Base-by-base conservation (phyloP, 2,329 filamentous ascomycete species). In the Hymenoscyphus repandus region DNA sequence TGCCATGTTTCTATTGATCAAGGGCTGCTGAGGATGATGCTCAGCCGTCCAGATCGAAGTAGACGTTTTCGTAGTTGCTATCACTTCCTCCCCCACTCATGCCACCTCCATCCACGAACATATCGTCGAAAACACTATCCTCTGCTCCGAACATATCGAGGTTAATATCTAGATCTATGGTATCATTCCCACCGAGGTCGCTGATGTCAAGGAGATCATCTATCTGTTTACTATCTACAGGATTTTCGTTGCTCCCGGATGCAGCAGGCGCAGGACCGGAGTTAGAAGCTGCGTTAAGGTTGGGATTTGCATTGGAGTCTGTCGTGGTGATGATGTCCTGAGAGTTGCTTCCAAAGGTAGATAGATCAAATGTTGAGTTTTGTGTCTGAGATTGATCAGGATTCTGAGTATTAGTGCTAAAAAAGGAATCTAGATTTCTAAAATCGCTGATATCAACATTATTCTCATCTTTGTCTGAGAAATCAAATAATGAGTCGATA, bases 91-190 rank as follows among this genome's bases (percentile, higher is more conserved):
- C 57, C 17, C 51, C 51, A 27, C 51, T 48, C 15, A 42, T 49
- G 27, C 52, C 56, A 33, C 62, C 61, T 31, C 55, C 54, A 12
- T 51, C 56, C 10, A 60, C 60, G 38, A 65, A 62, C 46, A 67
- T 57, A 42, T 65, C 59, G 31, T 67, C 61, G 46, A 66, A 66
- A 6, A 53, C 51, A 47, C 57, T 64, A 15, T 63, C 59, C 11
- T 61, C 59, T 13, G 52, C 62, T 17, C 58, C 61, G 30, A 70
- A 70, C 65, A 78, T 71, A 11, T 70, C 70, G 63, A 78, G 69
- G 55, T 80, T 75, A 54, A 79, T 74, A 13, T 79, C 79, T 45
- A 77, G 70, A 12, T 74, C 70, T 69, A 66, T 60, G n/a, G 49
- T 54, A 15, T 61, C 58, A 11, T 47, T 55, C 15, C 41, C 53